Conservation (phyloP, 2,329 filamentous ascomycete species). For the Decorospora gaudefroyi region DNA sequence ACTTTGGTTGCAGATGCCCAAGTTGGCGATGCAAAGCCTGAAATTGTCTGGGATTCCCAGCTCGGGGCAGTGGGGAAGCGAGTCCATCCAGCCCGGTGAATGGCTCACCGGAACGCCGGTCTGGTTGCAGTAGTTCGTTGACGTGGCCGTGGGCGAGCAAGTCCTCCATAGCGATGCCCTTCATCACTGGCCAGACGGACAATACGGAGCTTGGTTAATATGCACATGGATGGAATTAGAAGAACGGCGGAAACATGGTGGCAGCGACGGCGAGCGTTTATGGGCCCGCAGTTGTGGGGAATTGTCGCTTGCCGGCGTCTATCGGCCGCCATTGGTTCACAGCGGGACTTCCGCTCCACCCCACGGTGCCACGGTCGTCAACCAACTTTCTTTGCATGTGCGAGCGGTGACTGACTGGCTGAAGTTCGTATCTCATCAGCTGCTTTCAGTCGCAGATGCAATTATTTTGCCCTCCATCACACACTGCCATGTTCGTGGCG, state of each 20-base stretch:
- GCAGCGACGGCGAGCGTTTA: slow-evolving; percentile 10
- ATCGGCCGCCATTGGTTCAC: slow-evolving; percentile 21
- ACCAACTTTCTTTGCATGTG: slow-evolving; percentile 22
- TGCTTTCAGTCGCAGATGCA: slow-evolving; percentile 13
- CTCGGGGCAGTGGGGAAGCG: neutral
- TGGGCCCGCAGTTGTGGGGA: slow-evolving; percentile 13
- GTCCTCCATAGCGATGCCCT: neutral
- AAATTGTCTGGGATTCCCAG: slow-evolving; percentile 1
- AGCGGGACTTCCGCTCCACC: slow-evolving; percentile 21
- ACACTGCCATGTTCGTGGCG: slow-evolving; percentile 32
- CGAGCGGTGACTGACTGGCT: slow-evolving; percentile 40
- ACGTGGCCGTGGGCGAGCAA: slow-evolving; percentile 18
- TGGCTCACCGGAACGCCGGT: slow-evolving; percentile 11
- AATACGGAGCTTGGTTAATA: neutral
- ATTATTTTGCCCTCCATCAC: slow-evolving; percentile 18
- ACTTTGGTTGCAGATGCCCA: slow-evolving; percentile 1
- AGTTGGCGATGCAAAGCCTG: slow-evolving; percentile 4
- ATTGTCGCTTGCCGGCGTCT: slow-evolving; percentile 18
- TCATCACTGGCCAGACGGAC: slow-evolving; percentile 2
- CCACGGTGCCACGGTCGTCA: slow-evolving; percentile 20
- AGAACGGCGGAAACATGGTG: slow-evolving; percentile 9
- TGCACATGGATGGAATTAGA: slow-evolving; percentile 11
- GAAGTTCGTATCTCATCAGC: slow-evolving; percentile 17
- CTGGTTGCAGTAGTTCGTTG: slow-evolving; percentile 18
- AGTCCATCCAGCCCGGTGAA: neutral